These are phyloP conservation scores for Lactifluus volemus DNA, from an alignment of 768 basidiomycete species.

Conservation along the genomic window DNA sequence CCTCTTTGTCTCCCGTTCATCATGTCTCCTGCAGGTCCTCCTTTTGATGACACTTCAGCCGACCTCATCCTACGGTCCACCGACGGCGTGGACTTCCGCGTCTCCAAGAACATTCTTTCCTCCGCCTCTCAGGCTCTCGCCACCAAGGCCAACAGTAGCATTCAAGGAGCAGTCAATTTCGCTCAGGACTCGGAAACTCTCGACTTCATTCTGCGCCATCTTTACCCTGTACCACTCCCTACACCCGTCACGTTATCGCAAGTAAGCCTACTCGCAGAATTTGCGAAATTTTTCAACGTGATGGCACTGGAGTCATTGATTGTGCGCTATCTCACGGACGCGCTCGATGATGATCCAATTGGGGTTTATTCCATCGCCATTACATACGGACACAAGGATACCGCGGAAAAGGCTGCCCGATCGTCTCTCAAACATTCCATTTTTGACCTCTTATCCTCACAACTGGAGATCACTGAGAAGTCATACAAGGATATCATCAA, in stretches of 20 bases:
- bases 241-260: neutral
- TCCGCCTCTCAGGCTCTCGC: constrained; percentile 6
- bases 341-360: constrained; percentile 6
- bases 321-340: neutral
- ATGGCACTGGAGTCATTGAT: neutral
- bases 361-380: constrained; percentile 9
- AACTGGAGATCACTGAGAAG: neutral
- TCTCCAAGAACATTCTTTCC: constrained; percentile 12
- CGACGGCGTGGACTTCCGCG: constrained; percentile 8
- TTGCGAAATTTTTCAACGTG: constrained; percentile 11
- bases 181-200: constrained; percentile 4
- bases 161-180: neutral
- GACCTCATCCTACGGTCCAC: constrained; percentile 6
- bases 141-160: constrained; percentile 5
- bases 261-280: constrained; percentile 1
- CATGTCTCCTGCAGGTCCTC: neutral
- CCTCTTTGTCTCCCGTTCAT: too few species aligned
- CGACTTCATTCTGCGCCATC: constrained; percentile 7
- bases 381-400: neutral
- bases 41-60: neutral
- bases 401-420: neutral
- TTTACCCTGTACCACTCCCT: constrained; percentile 7
- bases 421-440: neutral
- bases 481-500: neutral
- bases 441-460: neutral